phyloP scores from a whole-genome alignment of 2,329 filamentous ascomycete species.

The Penicillium sp. region DNA sequence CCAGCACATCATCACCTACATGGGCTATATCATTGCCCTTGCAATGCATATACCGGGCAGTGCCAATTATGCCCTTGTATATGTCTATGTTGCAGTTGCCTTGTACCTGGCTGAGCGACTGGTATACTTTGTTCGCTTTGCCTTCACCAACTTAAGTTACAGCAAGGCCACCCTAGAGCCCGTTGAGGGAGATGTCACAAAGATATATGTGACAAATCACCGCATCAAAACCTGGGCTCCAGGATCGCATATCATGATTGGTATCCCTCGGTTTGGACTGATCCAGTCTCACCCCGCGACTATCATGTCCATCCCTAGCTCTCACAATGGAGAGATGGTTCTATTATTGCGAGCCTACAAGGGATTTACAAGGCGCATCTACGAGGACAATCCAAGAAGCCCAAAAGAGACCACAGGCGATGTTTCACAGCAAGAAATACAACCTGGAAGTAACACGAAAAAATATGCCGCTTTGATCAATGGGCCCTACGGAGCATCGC shows the following conservation, averaged over 20 bases:
- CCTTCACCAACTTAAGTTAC: slow-evolving; percentile 41
- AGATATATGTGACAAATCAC: slow-evolving; percentile 42
- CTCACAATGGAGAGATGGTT: slow-evolving; percentile 18
- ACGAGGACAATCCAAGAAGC: not conserved
- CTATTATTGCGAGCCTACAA: slow-evolving; percentile 21
- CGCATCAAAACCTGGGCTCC: slow-evolving; percentile 45
- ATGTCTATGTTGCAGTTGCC: slow-evolving; percentile 16
- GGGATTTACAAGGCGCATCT: slow-evolving; percentile 17
- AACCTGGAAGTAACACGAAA: not conserved
- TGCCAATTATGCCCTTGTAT: slow-evolving; percentile 11
- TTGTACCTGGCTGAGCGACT: slow-evolving; percentile 19
- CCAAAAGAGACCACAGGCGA: not conserved
- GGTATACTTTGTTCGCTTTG: slow-evolving; percentile 27
- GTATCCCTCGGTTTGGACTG: slow-evolving; percentile 14
- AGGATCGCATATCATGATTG: slow-evolving; percentile 22
- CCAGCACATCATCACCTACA: slow-evolving; percentile 46
- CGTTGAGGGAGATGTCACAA: slow-evolving; percentile 46
- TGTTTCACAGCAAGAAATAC: not conserved
- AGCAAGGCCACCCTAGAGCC: slow-evolving; percentile 33
- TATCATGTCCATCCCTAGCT: slow-evolving; percentile 20
- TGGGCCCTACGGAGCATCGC: slow-evolving; percentile 21
- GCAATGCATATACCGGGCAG: slow-evolving; percentile 31
- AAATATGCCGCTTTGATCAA: slow-evolving; percentile 9
- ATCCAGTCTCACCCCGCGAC: slow-evolving; percentile 25
- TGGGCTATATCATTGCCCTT: slow-evolving; percentile 42